Evolutionary conservation across 1,139 yeast genomes (phyloP).

Genomic region (Pichia sp.): DNA sequence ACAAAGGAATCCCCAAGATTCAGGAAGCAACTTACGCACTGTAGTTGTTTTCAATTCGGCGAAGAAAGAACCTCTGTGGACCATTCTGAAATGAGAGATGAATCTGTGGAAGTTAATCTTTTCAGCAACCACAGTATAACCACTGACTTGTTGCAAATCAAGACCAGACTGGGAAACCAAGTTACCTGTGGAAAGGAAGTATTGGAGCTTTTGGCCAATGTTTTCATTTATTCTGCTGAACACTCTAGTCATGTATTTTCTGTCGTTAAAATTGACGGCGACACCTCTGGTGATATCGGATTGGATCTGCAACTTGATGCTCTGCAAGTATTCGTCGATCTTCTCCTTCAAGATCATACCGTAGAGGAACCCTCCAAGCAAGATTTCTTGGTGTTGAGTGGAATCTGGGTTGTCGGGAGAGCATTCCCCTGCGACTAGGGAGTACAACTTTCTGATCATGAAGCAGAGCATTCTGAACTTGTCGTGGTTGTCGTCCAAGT

Average conservation of each 20-base stretch:
- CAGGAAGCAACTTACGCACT: conserved; percentile 93
- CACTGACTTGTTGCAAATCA: conserved; percentile 96
- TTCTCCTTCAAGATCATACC: conserved; percentile 97
- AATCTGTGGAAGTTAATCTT: conserved; percentile 96
- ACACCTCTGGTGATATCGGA: conserved; percentile 78
- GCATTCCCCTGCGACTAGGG: conserved; percentile 95
- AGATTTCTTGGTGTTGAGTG: conserved; percentile 95
- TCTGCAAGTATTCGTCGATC: conserved; percentile 84
- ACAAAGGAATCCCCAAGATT: conserved; percentile 98
- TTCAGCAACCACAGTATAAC: conserved; percentile 98
- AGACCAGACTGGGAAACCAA: conserved; percentile 94
- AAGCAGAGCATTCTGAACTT: conserved; percentile 83
- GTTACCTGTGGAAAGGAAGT: conserved; percentile 95
- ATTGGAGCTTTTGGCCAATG: conserved; percentile 90
- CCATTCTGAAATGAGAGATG: conserved; percentile 97
- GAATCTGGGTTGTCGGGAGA: conserved; percentile 99
- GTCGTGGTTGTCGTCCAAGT: conserved; percentile 65
- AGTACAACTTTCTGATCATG: conserved; percentile 92
- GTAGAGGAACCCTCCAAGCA: conserved; percentile 91
- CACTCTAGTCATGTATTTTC: conserved; percentile 77
- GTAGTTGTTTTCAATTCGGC: conserved; percentile 97
- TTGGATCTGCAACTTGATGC: conserved; percentile 67
- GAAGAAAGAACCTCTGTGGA: conserved; percentile 98
- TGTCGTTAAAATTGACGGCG: conserved; percentile 78
- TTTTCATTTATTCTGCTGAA: conserved; percentile 82